Evolutionary conservation across 169 alveolate species (phyloP).

Genomic region (Plasmodium billcollinsi): DNA sequence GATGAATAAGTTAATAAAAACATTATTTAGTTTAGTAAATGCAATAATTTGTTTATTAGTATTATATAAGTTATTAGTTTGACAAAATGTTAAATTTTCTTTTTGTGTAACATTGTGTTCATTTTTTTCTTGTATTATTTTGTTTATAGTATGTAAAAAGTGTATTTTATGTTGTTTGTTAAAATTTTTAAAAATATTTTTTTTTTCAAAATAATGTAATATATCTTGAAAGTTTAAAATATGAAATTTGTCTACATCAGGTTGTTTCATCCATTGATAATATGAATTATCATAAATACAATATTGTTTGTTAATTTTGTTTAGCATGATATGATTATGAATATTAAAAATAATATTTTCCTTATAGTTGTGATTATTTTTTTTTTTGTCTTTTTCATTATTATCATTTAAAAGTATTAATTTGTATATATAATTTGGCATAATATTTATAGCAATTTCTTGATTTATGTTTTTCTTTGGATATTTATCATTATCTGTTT

Average conservation of each 20-base stretch:
- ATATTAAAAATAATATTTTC: too few species aligned
- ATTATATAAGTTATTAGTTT: not conserved
- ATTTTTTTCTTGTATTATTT: not conserved
- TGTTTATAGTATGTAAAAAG: not conserved
- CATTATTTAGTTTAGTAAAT: constrained; percentile 25
- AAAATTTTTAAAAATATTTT: not conserved
- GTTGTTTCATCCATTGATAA: constrained; percentile 17
- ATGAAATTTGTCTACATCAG: too few species aligned
- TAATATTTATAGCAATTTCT: constrained; percentile 29
- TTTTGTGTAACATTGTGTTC: not conserved
- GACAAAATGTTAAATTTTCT: not conserved
- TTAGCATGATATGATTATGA: not conserved
- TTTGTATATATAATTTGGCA: constrained; percentile 27
- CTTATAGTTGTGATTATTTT: too few species aligned
- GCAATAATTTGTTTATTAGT: not conserved
- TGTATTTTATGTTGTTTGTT: not conserved
- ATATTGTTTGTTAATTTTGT: constrained; percentile 11
- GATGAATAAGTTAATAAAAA: constrained; percentile 14
- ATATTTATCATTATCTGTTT: not conserved
- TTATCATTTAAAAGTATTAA: not conserved
- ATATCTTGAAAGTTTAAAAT: constrained; percentile 12
- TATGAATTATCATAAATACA: constrained; percentile 25
- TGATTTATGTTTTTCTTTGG: constrained; percentile 11
- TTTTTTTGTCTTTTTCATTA: not conserved
- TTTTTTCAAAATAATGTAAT: constrained; percentile 16